A percentile compares a stretch with the other conserved stretches of the same genome.
Evolutionary conservation across 2,329 filamentous ascomycete species (phyloP).

Genomic region (Fusarium sp.): DNA sequence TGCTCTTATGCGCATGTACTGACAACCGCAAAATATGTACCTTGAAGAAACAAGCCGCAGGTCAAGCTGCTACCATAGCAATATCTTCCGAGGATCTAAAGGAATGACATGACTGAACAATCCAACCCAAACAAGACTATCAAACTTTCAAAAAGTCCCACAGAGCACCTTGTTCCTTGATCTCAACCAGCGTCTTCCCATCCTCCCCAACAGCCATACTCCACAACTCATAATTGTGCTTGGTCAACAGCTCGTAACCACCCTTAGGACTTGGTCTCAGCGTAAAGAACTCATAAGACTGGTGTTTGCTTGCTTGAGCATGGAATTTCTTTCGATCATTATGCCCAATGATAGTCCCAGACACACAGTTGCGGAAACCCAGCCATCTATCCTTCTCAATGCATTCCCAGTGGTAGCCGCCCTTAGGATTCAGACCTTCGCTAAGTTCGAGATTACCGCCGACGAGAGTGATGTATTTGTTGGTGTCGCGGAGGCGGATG

Average conservation of each 20-base stretch:
- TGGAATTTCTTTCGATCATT: constrained; percentile 41
- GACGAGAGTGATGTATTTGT: constrained; percentile 48
- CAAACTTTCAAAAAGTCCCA: constrained; percentile 47
- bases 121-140: neutral
- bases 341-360: constrained; percentile 51
- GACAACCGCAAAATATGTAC: neutral
- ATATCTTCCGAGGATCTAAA: fast-evolving
- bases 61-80: fast-evolving
- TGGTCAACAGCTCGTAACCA: constrained; percentile 51
- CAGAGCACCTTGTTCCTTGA: constrained; percentile 45
- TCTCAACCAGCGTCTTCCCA: constrained; percentile 44
- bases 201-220: constrained; percentile 45
- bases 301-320: constrained; percentile 43
- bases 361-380: constrained; percentile 53
- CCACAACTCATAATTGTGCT: constrained; percentile 45
- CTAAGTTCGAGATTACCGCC: constrained; percentile 47
- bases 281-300: constrained; percentile 49
- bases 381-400: constrained; percentile 54
- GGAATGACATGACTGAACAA: neutral
- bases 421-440: constrained; percentile 22
- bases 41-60: neutral
- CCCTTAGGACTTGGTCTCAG: constrained; percentile 46
- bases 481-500: constrained; percentile 47
- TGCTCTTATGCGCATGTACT: fast-evolving
- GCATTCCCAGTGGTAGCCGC: constrained; percentile 53